Evolutionary conservation across 371 early-diverging fungal genomes (phyloP).

Genomic region (Rhizomucor miehei): DNA sequence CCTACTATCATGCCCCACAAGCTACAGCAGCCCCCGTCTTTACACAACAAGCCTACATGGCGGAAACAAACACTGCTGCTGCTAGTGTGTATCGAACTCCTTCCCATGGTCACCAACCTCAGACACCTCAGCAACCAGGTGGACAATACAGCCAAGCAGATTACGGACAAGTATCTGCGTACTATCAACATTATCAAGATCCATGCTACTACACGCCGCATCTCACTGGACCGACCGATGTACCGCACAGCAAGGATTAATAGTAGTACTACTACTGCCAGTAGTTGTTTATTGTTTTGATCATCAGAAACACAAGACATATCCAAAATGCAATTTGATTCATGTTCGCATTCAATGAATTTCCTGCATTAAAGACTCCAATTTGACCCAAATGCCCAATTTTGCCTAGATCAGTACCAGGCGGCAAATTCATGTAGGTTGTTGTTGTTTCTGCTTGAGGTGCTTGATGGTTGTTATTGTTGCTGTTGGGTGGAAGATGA

Average conservation of each 20-base stretch:
- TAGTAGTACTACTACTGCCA: neutral
- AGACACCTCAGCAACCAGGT: slow-evolving; percentile 3
- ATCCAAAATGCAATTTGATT: neutral
- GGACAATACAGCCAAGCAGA: slow-evolving; percentile 4
- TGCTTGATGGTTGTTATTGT: neutral
- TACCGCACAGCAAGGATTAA: slow-evolving; percentile 15
- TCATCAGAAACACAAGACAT: slow-evolving; percentile 3
- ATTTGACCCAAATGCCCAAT: slow-evolving; percentile 15
- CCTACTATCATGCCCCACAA: too few relatives aligned
- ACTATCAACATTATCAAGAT: slow-evolving; percentile 7
- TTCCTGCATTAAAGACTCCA: slow-evolving; percentile 10
- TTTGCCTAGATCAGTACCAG: slow-evolving; percentile 11
- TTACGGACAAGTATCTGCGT: neutral
- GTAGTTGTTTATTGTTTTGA: slow-evolving; percentile 1
- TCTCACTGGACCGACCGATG: slow-evolving; percentile 9
- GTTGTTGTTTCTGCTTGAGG: slow-evolving; percentile 3
- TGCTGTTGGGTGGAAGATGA: neutral
- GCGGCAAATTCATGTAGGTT: slow-evolving; percentile 5
- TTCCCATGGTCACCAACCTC: slow-evolving; percentile 5
- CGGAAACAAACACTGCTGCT: neutral
- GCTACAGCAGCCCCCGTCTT: neutral
- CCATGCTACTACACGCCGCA: slow-evolving; percentile 10
- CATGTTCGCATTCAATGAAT: too few relatives aligned
- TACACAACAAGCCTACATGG: neutral
- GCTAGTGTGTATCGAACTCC: slow-evolving; percentile 8